phyloP scores from a whole-genome alignment of 2,329 filamentous ascomycete species.

The Epichloe typhina region DNA sequence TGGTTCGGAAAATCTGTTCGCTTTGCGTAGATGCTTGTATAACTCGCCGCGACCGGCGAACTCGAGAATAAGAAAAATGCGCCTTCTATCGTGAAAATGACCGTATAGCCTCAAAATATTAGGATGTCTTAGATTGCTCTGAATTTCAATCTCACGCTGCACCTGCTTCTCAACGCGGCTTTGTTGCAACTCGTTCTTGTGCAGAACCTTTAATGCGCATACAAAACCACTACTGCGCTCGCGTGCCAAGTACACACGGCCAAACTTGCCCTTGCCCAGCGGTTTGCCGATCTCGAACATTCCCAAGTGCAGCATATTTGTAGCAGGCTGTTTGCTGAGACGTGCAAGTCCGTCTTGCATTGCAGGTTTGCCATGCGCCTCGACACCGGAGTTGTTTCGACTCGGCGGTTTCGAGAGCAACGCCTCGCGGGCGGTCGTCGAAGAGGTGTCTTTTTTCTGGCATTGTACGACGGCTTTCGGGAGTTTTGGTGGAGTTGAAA shows the following conservation, averaged over 20 bases:
- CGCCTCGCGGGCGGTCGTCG: no score
- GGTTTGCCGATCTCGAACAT: conserved; percentile 69
- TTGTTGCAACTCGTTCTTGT: conserved; percentile 56
- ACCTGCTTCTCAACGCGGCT: conserved; percentile 58
- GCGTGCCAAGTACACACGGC: conserved; percentile 57
- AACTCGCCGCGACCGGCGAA: conserved; percentile 53
- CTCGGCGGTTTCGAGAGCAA: no score
- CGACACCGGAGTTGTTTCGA: no score
- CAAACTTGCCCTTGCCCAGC: conserved; percentile 61
- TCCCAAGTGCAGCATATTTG: conserved; percentile 22
- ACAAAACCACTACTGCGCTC: conserved; percentile 54
- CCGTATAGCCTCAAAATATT: conserved; percentile 51
- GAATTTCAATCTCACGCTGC: conserved; percentile 59
- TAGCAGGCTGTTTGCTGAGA: conserved; percentile 1
- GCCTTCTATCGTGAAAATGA: conserved; percentile 59
- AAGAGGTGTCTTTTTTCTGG: no score
- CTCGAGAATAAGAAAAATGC: conserved; percentile 60
- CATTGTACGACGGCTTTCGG: no score
- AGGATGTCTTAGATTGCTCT: conserved; percentile 59
- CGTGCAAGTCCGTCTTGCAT: no score
- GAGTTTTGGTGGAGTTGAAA: no score
- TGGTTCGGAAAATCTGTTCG: conserved; percentile 53
- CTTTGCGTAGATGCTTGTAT: conserved; percentile 57
- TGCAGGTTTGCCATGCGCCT: no score
- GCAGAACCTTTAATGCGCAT: conserved; percentile 58